phyloP scores from a whole-genome alignment of 345 rosid species.

The thale cress (Arabidopsis thaliana) region TAIR10.1 NC_003075.7:18218001-18218500 shows the following conservation, averaged over 20 bases:
- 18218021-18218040: not conserved
- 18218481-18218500: not conserved
- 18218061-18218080: conserved; percentile 21
- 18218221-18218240: conserved; percentile 29
- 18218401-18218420: not conserved
- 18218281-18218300: conserved; percentile 10
- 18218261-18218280: not conserved
- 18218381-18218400: not conserved
- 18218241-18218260: conserved; percentile 16
- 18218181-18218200: conserved; percentile 9
- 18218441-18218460: not conserved
- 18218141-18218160: conserved; percentile 19
- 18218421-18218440: not conserved
- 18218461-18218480: not conserved
- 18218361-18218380: conserved; percentile 28
- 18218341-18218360: conserved; percentile 36
- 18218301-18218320: conserved; percentile 36
- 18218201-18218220: conserved; percentile 11
- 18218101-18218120: conserved; percentile 14
- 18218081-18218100: conserved; percentile 15
- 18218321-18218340: conserved; percentile 32
- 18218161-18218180: conserved; percentile 33
- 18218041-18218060: not conserved
- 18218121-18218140: conserved; percentile 18
- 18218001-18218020: conserved; percentile 9